Evolutionary conservation across 306 rosid genomes (phyloP).

Genomic region (Cucurbita pepo): DNA sequence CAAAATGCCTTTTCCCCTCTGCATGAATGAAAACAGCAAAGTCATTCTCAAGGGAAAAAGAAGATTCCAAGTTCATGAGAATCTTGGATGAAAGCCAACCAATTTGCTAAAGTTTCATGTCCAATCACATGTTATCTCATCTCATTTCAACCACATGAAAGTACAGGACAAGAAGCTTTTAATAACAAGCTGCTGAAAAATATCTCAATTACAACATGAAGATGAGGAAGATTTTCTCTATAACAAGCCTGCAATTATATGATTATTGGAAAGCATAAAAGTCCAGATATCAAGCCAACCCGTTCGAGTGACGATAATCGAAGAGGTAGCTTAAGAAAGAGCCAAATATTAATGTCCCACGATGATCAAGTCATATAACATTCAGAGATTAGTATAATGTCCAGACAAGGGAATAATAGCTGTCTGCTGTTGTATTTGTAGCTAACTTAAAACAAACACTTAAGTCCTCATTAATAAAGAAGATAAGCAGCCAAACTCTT

Average conservation of each 20-base stretch:
- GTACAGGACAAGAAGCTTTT: background rate
- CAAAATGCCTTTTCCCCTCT: constrained; percentile 67
- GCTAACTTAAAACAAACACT: background rate
- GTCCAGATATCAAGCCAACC: background rate
- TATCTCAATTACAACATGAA: background rate
- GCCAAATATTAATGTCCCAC: background rate
- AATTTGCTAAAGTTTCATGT: background rate
- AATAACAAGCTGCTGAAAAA: background rate
- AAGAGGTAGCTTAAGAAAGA: constrained; percentile 1
- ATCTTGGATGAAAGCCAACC: background rate
- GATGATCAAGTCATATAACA: background rate
- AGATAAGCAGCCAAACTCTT: background rate
- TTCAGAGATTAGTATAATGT: background rate
- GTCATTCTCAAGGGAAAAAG: background rate
- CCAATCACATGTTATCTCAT: background rate
- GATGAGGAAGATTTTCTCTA: background rate
- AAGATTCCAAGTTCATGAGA: background rate
- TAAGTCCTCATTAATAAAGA: background rate
- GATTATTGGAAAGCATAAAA: background rate
- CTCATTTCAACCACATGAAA: constrained; percentile 1
- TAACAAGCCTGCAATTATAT: background rate
- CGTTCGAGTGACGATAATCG: background rate
- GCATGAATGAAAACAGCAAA: constrained; percentile 9
- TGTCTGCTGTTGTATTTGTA: background rate
- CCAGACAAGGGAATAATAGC: background rate